Base-by-base conservation (phyloP, 352 stramenopile genomes). In the Bremia lactucae region DNA sequence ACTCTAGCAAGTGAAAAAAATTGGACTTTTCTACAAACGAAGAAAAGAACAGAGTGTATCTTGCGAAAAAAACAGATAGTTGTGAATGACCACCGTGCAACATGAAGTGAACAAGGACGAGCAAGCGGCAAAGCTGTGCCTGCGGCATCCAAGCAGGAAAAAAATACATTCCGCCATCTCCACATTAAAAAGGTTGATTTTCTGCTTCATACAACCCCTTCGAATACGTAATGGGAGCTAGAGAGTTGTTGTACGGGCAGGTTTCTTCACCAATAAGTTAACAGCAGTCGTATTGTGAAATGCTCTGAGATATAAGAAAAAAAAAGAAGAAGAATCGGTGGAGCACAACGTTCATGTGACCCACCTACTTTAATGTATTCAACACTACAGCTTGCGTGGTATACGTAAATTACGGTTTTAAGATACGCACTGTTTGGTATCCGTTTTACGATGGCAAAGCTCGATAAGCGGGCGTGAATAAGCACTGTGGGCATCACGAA, bases 1-100 rank as follows among this genome's bases (percentile, higher is more conserved):
- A 9, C 34, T 85, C 50, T 85, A 33, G 75, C 72, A 85, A 85
- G 68, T 72, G 69, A 83, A 83, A 86, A 85, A 87, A 87, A 87
- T 83, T 87, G 70, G 72, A 84, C 63, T 72, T 82, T 59, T 81
- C 75, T 77, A 87, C 60, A 40, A 49, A 20, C 31, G 42, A 80
- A 77, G 72, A 71, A 73, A 79, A 80, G 72, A 77, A 87, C 75
- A 87, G 75, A 87, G 75, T 87, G 75, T 87, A 59, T 80, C 70
- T 85, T 87, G 75, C 75, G 62, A 55, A 14, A 31, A 35, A 21
- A 26, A 33, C 1, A 38, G 23, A 49, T 19, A 36, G 29, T 60
- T 26, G 61, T 75, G 65, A 73, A 35, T 52, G 67, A 73, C 59
- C 36, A 23, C 59, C 44, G n/a, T 46, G 37, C 33, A 21, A 13